phyloP scores from a whole-genome alignment of 768 basidiomycete genomes.

The Kwoniella heveanensis region DNA sequence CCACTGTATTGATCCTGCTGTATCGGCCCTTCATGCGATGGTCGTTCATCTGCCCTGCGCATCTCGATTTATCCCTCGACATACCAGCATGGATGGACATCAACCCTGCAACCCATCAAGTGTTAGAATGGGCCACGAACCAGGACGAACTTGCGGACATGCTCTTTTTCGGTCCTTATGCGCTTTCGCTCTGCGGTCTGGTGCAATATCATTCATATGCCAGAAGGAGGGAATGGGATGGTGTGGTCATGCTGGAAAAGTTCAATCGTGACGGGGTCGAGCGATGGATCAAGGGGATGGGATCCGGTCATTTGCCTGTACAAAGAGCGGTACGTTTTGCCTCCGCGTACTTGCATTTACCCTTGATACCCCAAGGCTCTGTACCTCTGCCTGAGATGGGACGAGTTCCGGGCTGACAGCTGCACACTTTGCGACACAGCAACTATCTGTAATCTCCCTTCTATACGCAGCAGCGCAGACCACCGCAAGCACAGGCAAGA shows the following conservation, averaged over 20 bases:
- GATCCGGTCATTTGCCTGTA: slow-evolving; percentile 19
- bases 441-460: slow-evolving; percentile 18
- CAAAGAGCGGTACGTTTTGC: slow-evolving; percentile 9
- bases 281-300: slow-evolving; percentile 17
- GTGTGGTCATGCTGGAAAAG: slow-evolving; percentile 22
- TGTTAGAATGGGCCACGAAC: slow-evolving; percentile 28
- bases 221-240: slow-evolving; percentile 27
- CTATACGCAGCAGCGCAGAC: slow-evolving; percentile 12
- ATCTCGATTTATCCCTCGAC: slow-evolving; percentile 23
- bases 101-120: slow-evolving; percentile 7
- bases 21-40: slow-evolving; percentile 31
- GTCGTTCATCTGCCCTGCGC: slow-evolving; percentile 27
- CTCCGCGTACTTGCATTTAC: no score
- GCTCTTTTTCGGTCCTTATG: slow-evolving; percentile 19
- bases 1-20: slow-evolving; percentile 13
- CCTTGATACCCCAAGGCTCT: no score
- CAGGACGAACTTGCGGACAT: slow-evolving; percentile 28
- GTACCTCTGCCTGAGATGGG: no score
- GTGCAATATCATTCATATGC: slow-evolving; percentile 31
- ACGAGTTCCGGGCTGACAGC: no score
- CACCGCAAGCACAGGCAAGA: slow-evolving; percentile 6
- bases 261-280: slow-evolving; percentile 11
- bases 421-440: slow-evolving; percentile 7
- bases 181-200: slow-evolving; percentile 16
- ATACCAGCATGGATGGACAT: slow-evolving; percentile 20